Conservation (phyloP, 2,329 filamentous ascomycete species). For the Exophiala spinifera region DNA sequence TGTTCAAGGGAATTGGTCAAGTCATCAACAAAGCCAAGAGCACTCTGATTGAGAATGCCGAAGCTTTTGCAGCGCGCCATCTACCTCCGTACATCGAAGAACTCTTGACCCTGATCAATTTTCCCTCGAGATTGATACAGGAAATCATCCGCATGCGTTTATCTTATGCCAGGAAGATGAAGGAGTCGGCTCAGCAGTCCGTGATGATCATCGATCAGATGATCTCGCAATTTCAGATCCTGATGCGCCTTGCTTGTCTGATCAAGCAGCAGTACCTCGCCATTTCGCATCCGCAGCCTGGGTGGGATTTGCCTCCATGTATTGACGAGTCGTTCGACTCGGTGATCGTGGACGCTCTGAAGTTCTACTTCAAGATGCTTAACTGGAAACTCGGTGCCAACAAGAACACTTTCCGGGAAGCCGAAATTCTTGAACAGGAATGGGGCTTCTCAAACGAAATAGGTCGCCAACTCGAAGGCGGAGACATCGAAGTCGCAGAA, state of each 20-base stretch:
- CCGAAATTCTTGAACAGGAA: conserved; percentile 93
- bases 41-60: conserved; percentile 82
- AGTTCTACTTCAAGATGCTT: conserved; percentile 97
- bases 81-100: conserved; percentile 96
- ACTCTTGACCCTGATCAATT: conserved; percentile 91
- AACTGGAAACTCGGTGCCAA: conserved; percentile 97
- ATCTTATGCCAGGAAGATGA: conserved; percentile 90
- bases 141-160: conserved; percentile 92
- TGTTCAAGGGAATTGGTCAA: conserved; percentile 76
- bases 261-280: conserved; percentile 87
- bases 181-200: conserved; percentile 87
- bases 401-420: conserved; percentile 99
- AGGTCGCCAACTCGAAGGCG: conserved; percentile 83
- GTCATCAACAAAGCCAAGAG: conserved; percentile 93
- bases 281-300: conserved; percentile 80
- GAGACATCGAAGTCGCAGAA: conserved; percentile 94
- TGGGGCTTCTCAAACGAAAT: conserved; percentile 98
- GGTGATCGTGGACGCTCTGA: conserved; percentile 85
- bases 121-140: conserved; percentile 90
- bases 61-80: conserved; percentile 81
- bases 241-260: conserved; percentile 84
- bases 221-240: conserved; percentile 92
- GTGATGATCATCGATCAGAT: conserved; percentile 95
- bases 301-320: conserved; percentile 93
- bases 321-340: conserved; percentile 95